phyloP scores from a whole-genome alignment of 345 rosid species.

The Populus simonii region DNA sequence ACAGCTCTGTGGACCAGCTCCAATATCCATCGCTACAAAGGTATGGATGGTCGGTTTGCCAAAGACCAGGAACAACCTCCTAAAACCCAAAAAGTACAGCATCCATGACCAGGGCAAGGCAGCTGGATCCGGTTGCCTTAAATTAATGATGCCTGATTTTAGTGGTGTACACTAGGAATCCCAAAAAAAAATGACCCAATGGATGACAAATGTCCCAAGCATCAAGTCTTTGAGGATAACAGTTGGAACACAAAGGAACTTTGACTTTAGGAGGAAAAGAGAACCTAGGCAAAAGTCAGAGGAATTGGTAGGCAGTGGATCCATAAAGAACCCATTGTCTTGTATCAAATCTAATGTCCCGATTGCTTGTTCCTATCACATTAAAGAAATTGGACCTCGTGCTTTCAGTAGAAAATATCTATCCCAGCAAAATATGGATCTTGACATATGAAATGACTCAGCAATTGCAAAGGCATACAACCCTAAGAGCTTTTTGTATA shows the following conservation, averaged over 20 bases:
- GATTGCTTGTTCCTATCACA: not conserved
- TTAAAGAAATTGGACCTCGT: not conserved
- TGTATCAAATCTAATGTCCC: not conserved
- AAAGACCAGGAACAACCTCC: too few relatives aligned
- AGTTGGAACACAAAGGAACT: not conserved
- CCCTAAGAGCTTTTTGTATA: too few relatives aligned
- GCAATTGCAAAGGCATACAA: not conserved
- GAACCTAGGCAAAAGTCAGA: not conserved
- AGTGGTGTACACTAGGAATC: not conserved
- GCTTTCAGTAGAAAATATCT: not conserved
- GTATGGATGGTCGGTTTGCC: too few relatives aligned
- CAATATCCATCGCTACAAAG: too few relatives aligned
- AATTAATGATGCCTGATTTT: not conserved
- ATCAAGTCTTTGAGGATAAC: not conserved
- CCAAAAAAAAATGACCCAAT: not conserved
- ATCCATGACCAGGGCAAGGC: not conserved
- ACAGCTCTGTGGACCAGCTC: too few relatives aligned
- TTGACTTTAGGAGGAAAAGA: not conserved
- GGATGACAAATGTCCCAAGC: not conserved
- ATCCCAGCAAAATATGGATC: not conserved
- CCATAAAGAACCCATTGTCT: not conserved
- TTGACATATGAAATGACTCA: not conserved
- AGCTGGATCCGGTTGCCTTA: not conserved
- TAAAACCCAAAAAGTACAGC: too few relatives aligned
- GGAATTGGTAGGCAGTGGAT: not conserved